Evolutionary conservation across 2,329 filamentous ascomycete genomes (phyloP), one percentile per base, ranked within the genome.

Genomic region (Fusarium sp.): DNA sequence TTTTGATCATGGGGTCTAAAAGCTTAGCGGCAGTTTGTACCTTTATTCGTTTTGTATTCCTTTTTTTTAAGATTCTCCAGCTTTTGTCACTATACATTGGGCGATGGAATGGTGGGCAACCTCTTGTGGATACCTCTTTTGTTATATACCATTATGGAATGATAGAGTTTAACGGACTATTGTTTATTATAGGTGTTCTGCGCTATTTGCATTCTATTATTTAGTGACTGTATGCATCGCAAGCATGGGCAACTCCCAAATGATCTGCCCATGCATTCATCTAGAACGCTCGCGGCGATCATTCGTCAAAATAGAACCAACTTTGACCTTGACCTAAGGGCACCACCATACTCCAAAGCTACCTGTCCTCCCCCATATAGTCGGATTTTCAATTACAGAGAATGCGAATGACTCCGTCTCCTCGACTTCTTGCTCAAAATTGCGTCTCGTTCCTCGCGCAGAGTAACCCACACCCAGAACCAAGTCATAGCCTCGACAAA

Each of bases 401-500:
- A 38, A 25, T 68, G 58, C 15, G 69, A 71, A 25, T 69, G 45
- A 26, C 69, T 70, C 26, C 67, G 53, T 47, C 60, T 73, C 63
- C 71, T 74, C 22, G 72, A 73, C 72, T 80, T 79, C 61, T 76
- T 77, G 7, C 70, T 70, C 9, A 79, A 55, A 3, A 85, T 71
- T 19, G 74, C 77, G 5, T 70, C 64, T n/a, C 78, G 72, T 79
- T 92, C 90, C 70, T 92, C 90, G 48, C 86, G 81, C 68, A 92
- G 75, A 5, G 86, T 90, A 28, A 89, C 82, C 82, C 88, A 92
- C 24, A 86, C 87, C 93, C 93, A 97, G 76, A 96, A 93, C 92
- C 93, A 97, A 60, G 85, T 84, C 66, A 92, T 81, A 74, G 92
- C 86, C 80, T 97, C 93, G 72, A 96, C 73, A 70, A 97, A 95